phyloP scores from a whole-genome alignment of 2,329 filamentous ascomycete genomes.

The Pseudogymnoascus destructans region DNA sequence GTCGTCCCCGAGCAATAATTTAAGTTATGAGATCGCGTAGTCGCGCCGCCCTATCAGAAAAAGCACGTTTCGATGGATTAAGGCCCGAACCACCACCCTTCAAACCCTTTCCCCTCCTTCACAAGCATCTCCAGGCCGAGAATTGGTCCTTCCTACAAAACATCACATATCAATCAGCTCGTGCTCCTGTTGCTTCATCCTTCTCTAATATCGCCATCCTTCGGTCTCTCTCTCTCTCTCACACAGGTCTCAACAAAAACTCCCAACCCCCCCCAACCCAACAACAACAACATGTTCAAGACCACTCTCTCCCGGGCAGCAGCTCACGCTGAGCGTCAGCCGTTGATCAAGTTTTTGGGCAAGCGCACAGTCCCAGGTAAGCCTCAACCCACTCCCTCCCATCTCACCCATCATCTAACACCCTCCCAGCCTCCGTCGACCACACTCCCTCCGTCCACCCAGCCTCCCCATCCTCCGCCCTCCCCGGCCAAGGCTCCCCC shows the following conservation, averaged over 20 bases:
- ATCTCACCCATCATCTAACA: slow-evolving; percentile 13
- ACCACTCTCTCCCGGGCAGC: slow-evolving; percentile 12
- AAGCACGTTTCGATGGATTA: not conserved
- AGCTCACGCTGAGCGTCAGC: slow-evolving; percentile 26
- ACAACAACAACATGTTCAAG: slow-evolving; percentile 8
- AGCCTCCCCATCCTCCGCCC: slow-evolving; percentile 37
- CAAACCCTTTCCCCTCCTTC: not conserved
- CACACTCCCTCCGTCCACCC: slow-evolving; percentile 45
- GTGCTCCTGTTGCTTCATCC: not conserved
- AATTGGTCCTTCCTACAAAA: not conserved
- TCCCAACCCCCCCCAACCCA: not conserved
- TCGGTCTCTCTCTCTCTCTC: not conserved
- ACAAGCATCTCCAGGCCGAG: not conserved
- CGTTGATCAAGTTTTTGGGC: slow-evolving; percentile 32
- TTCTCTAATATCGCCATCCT: not conserved
- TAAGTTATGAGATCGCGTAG: slow-evolving; percentile 4
- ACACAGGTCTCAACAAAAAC: not conserved
- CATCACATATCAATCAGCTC: not conserved
- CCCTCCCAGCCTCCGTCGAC: slow-evolving; percentile 36
- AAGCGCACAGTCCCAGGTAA: slow-evolving; percentile 29
- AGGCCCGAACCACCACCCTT: slow-evolving; percentile 1
- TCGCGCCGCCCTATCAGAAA: slow-evolving; percentile 7
- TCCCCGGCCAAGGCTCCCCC: slow-evolving; percentile 35
- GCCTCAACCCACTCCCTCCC: slow-evolving; percentile 13
- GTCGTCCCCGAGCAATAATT: slow-evolving; percentile 2